phyloP scores from a whole-genome alignment of 805 yeast species.

The Sugiyamaella smithiae region DNA sequence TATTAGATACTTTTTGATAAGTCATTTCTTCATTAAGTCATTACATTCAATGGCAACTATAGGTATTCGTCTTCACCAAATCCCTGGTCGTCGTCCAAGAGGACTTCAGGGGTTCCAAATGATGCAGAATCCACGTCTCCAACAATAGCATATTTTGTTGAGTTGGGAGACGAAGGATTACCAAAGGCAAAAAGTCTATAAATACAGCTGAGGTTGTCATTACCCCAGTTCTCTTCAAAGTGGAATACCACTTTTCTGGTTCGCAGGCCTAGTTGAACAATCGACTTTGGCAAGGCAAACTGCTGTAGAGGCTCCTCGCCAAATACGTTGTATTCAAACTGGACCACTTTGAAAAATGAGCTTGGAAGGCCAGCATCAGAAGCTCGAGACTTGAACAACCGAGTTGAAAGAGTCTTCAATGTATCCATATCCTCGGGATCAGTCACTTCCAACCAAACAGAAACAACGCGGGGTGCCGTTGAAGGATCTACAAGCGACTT shows the following conservation, averaged over 20 bases:
- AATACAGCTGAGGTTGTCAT: constrained; percentile 31
- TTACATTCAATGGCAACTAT: no score
- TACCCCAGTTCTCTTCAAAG: constrained; percentile 35
- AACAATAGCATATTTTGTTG: not conserved
- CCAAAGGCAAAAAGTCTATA: constrained; percentile 33
- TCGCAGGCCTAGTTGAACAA: constrained; percentile 13
- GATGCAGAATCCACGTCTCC: no score
- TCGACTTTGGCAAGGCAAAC: constrained; percentile 21
- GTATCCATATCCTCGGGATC: constrained; percentile 14
- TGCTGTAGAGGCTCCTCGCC: constrained; percentile 24
- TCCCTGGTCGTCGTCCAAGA: not conserved
- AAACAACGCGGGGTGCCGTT: constrained; percentile 31
- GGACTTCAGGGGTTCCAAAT: not conserved
- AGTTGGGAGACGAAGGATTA: not conserved
- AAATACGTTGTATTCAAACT: constrained; percentile 24
- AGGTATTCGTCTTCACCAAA: constrained; percentile 9
- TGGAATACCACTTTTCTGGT: constrained; percentile 24
- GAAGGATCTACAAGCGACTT: constrained; percentile 23
- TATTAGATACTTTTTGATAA: not conserved
- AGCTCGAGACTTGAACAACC: not conserved
- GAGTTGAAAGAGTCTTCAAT: not conserved
- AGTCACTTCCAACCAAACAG: constrained; percentile 30
- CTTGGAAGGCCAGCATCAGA: constrained; percentile 14
- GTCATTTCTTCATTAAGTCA: constrained; percentile 1
- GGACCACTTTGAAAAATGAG: constrained; percentile 23